These are phyloP conservation scores for Apostasia shenzhenica DNA, from an alignment of 106 monocot species.

Conservation along the genomic window DNA sequence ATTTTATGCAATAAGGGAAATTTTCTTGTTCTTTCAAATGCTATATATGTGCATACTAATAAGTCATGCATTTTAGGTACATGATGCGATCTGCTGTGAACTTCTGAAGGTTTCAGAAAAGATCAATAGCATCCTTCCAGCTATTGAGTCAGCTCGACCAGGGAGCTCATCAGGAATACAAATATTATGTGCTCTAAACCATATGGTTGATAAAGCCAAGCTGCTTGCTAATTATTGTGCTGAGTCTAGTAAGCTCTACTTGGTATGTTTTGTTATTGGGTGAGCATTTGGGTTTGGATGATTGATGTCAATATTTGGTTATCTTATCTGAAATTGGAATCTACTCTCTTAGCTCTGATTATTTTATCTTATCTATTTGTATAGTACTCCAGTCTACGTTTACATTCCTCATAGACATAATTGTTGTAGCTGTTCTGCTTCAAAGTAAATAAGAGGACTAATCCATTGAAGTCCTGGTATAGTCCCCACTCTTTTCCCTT, in stretches of 20 bases:
- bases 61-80: conserved; percentile 28
- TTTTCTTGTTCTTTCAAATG: neutral
- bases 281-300: neutral
- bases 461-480: too few relatives aligned
- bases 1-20: too few relatives aligned
- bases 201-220: conserved; percentile 55
- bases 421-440: too few relatives aligned
- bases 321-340: too few relatives aligned
- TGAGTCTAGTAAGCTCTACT: conserved; percentile 83
- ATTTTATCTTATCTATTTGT: too few relatives aligned
- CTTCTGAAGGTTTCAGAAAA: conserved; percentile 47
- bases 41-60: neutral
- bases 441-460: too few relatives aligned
- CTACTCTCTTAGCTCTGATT: too few relatives aligned
- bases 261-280: conserved; percentile 34
- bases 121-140: conserved; percentile 51
- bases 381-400: too few relatives aligned
- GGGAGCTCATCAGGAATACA: conserved; percentile 67
- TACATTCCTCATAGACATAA: too few relatives aligned
- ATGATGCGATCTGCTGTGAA: conserved; percentile 54
- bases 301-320: too few relatives aligned
- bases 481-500: too few relatives aligned
- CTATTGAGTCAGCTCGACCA: conserved; percentile 77
- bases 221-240: conserved; percentile 57
- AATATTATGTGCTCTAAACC: conserved; percentile 62